These are phyloP conservation scores for Salix exigua DNA, from an alignment of 345 rosid genomes.

Conservation along the genomic window DNA sequence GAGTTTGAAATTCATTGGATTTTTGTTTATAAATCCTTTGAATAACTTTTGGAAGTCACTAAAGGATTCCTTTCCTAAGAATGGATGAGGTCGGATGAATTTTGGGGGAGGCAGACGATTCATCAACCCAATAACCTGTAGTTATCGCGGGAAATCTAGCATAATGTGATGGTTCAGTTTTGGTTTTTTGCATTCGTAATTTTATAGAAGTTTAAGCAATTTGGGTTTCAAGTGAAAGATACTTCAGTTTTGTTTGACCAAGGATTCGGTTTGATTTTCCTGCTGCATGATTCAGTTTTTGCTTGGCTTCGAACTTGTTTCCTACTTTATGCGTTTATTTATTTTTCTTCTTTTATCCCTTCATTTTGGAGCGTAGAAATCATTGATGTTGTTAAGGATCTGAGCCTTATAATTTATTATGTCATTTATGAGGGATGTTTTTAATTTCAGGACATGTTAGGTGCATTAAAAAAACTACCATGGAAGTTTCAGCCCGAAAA, in stretches of 20 bases:
- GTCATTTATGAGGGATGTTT: not conserved
- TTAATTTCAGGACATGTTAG: not conserved
- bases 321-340: not conserved
- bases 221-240: not conserved
- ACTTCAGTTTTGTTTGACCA: not conserved
- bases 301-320: not conserved
- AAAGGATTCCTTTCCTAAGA: not conserved
- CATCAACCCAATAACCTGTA: not conserved
- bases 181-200: not conserved
- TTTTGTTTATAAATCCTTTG: not conserved
- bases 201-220: not conserved
- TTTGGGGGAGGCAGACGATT: not conserved
- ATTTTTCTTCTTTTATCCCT: not conserved
- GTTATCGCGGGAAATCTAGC: not conserved
- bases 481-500: constrained; percentile 6
- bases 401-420: not conserved
- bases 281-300: not conserved
- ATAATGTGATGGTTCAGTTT: not conserved
- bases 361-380: not conserved
- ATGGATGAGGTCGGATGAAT: not conserved
- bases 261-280: not conserved
- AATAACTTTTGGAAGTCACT: not conserved
- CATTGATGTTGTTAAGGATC: not conserved
- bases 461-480: not conserved
- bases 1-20: not conserved